Base-by-base conservation (phyloP, 768 basidiomycete species). In the Cystoderma amianthinum region DNA sequence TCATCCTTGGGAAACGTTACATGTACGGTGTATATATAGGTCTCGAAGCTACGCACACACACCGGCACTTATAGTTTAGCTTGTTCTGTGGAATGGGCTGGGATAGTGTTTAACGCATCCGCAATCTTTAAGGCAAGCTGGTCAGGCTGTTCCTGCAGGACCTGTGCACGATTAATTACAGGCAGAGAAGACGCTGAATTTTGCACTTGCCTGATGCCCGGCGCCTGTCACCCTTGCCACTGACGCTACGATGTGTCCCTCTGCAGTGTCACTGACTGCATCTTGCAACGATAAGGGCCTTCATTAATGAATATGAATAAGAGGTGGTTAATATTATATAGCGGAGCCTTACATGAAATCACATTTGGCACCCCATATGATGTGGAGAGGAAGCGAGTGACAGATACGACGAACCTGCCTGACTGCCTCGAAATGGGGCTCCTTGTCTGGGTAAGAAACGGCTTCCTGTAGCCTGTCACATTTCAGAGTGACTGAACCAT, bases 191-290 rank as follows among this genome's bases (percentile, higher is more conserved):
- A 22, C 12, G 19, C 22, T n/a, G 35, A 38, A n/a, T n/a, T 17
- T 36, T 7, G 46, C 60, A 34, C 44, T n/a, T n/a, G 70, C 74
- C 60, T 72, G 58, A 56, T 77, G 74, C 17, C 74, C 73, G n/a
- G 65, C 60, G 35, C 60, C 59, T 38, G 69, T 52, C 1, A 77
- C 56, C 36, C 56, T 63, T 23, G 58, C 63, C 6, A 74, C 65
- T 23, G 74, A 75, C 3, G 70, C 60, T 4, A 63, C 59, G 16
- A 48, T 48, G 13, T 66, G 56, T 10, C 72, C 74, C 45, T 68
- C 58, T 6, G 60, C 56, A 3, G 45, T 47, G 39, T 74, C 69
- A 33, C 54, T 55, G 39, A 75, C 49, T 0, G 71, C 65, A 6
- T 73, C 63, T 34, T 69, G 70, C 35, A n/a, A n/a, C n/a, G n/a